These are phyloP conservation scores for Lizanozyma gosingica DNA, from an alignment of 1,139 yeast genomes.

Conservation along the genomic window DNA sequence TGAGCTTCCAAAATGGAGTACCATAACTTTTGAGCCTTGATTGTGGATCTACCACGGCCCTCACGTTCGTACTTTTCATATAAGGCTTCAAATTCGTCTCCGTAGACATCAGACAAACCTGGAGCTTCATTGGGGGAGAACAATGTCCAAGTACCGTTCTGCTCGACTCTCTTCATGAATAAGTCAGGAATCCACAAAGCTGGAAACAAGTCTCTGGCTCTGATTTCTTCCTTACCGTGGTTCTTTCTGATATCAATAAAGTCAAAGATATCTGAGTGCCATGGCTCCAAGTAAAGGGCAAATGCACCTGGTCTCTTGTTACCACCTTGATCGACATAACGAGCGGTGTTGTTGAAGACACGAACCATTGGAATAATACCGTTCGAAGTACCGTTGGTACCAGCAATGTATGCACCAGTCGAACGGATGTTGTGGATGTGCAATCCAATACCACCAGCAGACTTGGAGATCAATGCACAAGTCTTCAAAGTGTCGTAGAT, in stretches of 20 bases:
- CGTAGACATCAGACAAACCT: slow-evolving; percentile 41
- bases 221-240: slow-evolving; percentile 48
- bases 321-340: slow-evolving; percentile 58
- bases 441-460: slow-evolving; percentile 53
- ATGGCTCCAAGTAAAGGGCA: slow-evolving; percentile 52
- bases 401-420: slow-evolving; percentile 41
- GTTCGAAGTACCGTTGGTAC: slow-evolving; percentile 47
- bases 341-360: slow-evolving; percentile 51
- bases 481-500: slow-evolving; percentile 46
- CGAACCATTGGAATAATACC: slow-evolving; percentile 53
- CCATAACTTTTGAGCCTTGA: slow-evolving; percentile 50
- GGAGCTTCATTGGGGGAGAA: slow-evolving; percentile 48
- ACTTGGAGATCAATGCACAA: slow-evolving; percentile 47
- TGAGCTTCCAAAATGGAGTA: slow-evolving; percentile 44
- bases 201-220: slow-evolving; percentile 49
- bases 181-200: slow-evolving; percentile 55
- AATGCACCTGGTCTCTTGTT: slow-evolving; percentile 57
- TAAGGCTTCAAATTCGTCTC: slow-evolving; percentile 37
- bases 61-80: slow-evolving; percentile 39
- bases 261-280: slow-evolving; percentile 51
- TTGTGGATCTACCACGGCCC: slow-evolving; percentile 24
- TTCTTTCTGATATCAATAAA: slow-evolving; percentile 44
- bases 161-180: slow-evolving; percentile 47
- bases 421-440: slow-evolving; percentile 48
- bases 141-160: slow-evolving; percentile 41